Evolutionary conservation across 2,329 filamentous ascomycete species (phyloP).

Genomic region (Colletotrichum incanum): DNA sequence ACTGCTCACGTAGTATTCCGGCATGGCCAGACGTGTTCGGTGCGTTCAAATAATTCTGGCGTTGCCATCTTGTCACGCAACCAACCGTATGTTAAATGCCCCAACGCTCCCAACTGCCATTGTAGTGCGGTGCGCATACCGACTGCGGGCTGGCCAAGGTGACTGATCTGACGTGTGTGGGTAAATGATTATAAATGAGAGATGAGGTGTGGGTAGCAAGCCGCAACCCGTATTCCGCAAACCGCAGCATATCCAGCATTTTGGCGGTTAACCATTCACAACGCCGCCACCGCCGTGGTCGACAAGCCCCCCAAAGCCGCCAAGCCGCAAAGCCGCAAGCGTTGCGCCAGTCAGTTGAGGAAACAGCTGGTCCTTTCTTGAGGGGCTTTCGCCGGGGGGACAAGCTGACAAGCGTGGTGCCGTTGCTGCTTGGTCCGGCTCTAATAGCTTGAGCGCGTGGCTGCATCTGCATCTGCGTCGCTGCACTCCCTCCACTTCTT

Average conservation of each 20-base stretch:
- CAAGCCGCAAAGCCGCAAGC: conserved; percentile 26
- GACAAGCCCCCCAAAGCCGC: conserved; percentile 17
- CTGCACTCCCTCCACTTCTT: background rate
- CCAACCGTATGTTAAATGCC: conserved; percentile 25
- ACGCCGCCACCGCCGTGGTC: conserved; percentile 18
- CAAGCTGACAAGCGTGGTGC: conserved; percentile 15
- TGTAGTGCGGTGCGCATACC: conserved; percentile 16
- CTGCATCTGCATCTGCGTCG: conserved; percentile 11
- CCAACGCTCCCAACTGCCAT: conserved; percentile 25
- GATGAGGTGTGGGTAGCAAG: conserved; percentile 15
- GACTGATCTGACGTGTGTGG: conserved; percentile 19
- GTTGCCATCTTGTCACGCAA: conserved; percentile 16
- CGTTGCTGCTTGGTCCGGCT: conserved; percentile 28
- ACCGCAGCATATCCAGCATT: background rate
- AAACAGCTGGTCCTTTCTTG: conserved; percentile 20
- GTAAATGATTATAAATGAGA: conserved; percentile 13
- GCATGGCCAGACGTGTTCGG: conserved; percentile 27
- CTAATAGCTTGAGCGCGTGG: conserved; percentile 20
- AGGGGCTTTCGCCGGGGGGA: background rate
- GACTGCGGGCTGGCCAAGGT: conserved; percentile 19
- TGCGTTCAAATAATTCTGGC: conserved; percentile 9
- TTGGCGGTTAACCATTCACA: conserved; percentile 1
- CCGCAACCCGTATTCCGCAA: conserved; percentile 18
- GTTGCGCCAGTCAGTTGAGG: conserved; percentile 41
- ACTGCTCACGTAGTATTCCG: conserved; percentile 13